Conservation (phyloP, 257 asterid genomes). For the Solanum phureja region DNA sequence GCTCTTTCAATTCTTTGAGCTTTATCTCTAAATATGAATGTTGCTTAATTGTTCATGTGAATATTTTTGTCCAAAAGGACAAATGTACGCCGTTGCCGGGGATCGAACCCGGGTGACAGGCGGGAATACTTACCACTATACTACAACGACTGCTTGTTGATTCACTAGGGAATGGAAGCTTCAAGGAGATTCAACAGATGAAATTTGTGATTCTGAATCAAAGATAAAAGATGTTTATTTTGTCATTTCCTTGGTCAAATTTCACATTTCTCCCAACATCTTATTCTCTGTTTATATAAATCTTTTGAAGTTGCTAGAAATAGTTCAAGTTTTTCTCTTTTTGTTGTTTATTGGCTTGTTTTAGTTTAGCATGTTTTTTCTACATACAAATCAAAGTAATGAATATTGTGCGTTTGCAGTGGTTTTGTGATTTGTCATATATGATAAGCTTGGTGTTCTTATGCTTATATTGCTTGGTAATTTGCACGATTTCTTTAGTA, state of each 20-base stretch:
- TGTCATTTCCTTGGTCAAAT: neutral
- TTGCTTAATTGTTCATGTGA: too few species aligned
- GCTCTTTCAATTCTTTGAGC: neutral
- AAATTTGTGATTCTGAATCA: too few species aligned
- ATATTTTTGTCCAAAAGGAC: too few species aligned
- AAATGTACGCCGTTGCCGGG: constrained; percentile 34
- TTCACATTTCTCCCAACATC: neutral
- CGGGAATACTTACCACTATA: constrained; percentile 29
- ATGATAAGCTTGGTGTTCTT: neutral
- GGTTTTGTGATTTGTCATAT: neutral
- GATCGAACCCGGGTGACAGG: constrained; percentile 13
- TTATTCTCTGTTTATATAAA: neutral
- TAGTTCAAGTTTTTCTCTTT: neutral
- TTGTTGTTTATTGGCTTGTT: neutral
- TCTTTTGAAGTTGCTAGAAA: neutral
- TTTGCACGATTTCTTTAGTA: too few species aligned
- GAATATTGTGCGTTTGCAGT: neutral
- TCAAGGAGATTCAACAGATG: too few species aligned
- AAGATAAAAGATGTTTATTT: too few species aligned
- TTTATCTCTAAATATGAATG: neutral
- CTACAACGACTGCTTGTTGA: neutral
- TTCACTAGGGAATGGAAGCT: neutral
- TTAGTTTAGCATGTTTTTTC: neutral
- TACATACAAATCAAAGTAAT: neutral
- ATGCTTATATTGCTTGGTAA: too few species aligned